Base-by-base conservation (phyloP, 306 rosid genomes). In the Luffa acutangula region DNA sequence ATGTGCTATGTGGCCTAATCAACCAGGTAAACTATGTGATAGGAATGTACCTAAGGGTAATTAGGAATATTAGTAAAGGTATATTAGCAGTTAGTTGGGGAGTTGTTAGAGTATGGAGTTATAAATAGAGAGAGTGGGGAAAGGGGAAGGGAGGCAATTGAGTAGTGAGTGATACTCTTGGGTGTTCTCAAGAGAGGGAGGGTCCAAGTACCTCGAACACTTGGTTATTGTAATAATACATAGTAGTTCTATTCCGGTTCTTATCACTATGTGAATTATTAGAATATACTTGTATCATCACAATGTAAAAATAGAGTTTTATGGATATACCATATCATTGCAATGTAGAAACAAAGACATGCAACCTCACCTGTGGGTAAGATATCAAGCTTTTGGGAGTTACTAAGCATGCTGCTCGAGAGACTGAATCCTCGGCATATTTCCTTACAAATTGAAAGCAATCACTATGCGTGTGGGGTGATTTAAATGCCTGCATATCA, bases 381-480 rank as follows among this genome's bases (percentile, higher is more conserved):
- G 96, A 88, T 83, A 96, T 91, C 84, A 85, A 90, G 80, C 81
- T 89, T 89, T 96, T 96, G 65, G 97, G 93, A 75, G 91, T 79
- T 81, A 96, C 92, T 84, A 96, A 85, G 91, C 99, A 96, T 53
- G 99, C 98, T 39, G 98, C 96, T 85, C 64, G 81, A 52, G 99
- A 85, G 82, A 91, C 89, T 80, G 99, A 90, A 65, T 93, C 99
- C 83, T 89, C 98, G 0, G 99, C 99, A 82, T 91, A 96, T 89
- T 96, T 95, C 89, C 99, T 86, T 49, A 93, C 91, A 88, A 87
- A 96, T 84, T 92, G 79, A 84, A 87, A 84, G 59, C 99, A 96
- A 78, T 78, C 88, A 73, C 91, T 15, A 62, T 96, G 99, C 14
- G 93, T 96, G 76, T 96, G 88, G 21, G 99, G 99, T 36, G 99